These are phyloP conservation scores for Plantago coronopus DNA, from an alignment of 305 asterid genomes.

Conservation along the genomic window DNA sequence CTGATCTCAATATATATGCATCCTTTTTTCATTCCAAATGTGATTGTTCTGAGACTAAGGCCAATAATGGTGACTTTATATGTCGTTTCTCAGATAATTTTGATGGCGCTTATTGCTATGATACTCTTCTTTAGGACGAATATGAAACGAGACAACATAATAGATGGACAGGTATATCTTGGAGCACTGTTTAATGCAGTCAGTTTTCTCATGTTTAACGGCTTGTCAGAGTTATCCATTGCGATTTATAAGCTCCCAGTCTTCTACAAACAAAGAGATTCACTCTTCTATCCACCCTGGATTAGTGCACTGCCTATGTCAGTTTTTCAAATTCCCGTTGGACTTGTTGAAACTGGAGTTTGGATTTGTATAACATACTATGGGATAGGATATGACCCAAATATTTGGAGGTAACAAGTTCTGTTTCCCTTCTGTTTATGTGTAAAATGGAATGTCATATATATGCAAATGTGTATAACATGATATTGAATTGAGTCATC, in stretches of 20 bases:
- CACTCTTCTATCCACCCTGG: constrained; percentile 40
- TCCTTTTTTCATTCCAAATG: background rate
- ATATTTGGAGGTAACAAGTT: constrained; percentile 29
- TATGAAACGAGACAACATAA: constrained; percentile 27
- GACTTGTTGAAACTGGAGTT: constrained; percentile 23
- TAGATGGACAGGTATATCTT: constrained; percentile 25
- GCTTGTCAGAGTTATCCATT: constrained; percentile 35
- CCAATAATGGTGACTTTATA: background rate
- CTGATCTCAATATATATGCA: no score
- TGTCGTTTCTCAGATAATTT: constrained; percentile 24
- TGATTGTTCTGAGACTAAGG: background rate
- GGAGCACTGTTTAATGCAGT: constrained; percentile 34
- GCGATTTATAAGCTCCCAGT: constrained; percentile 36
- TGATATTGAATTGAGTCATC: no score
- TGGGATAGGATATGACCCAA: constrained; percentile 40
- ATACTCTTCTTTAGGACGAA: constrained; percentile 36
- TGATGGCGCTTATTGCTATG: constrained; percentile 28
- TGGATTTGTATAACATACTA: constrained; percentile 37
- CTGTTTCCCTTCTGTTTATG: no score
- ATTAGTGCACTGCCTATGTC: constrained; percentile 37
- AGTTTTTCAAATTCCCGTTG: constrained; percentile 30
- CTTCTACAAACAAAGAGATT: constrained; percentile 39
- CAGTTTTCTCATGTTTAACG: constrained; percentile 25
- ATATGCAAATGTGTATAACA: no score
- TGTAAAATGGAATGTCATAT: no score